Evolutionary conservation across 2,329 filamentous ascomycete genomes (phyloP), one percentile per base, ranked within the genome.

Genomic region (Clonostachys solani): DNA sequence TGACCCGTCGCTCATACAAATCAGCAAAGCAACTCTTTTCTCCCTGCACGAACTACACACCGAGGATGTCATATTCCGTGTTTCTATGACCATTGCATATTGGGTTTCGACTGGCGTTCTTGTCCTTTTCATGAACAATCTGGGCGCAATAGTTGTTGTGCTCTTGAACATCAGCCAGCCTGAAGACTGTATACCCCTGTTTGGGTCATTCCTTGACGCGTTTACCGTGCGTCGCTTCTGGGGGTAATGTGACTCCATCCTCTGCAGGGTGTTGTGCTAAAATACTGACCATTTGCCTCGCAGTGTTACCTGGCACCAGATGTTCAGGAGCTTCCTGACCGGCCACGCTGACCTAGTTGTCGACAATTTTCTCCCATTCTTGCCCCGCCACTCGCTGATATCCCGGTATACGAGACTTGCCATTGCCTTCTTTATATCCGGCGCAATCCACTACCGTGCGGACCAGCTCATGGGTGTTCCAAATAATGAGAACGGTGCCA

Each of bases 291-390:
- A 13, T 38, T n/a, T 12, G 23, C 23, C 23, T 29, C 23, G 10
- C 44, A 46, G 44, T 41, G 35, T 40, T 18, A 38, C 44, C 33
- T 46, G 44, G 44, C 44, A 46, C 36, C 44, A 46, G 19, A 46
- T 46, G 44, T 46, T 46, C 19, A 46, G 44, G 19, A 46, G 35
- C 19, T 35, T 46, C 36, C 36, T 46, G 34, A 46, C 36, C 29
- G 44, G 44, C 36, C 19, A 46, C 17, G 44, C 44, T 23, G 44
- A 46, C 33, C 44, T 46, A 9, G 19, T 40, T 40, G 44, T 46
- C 10, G 44, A 41, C 44, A 46, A 29, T 36, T 40, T 8, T 23
- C 44, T 46, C 17, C 44, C 44, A 9, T 46, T 46, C 35, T 15
- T 46, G 10, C 19, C 44, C 15, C 35, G 36, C 5, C 17, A 41